These are phyloP conservation scores for Penicillium subrubescens DNA, from an alignment of 495 filamentous ascomycete genomes.

Conservation along the genomic window DNA sequence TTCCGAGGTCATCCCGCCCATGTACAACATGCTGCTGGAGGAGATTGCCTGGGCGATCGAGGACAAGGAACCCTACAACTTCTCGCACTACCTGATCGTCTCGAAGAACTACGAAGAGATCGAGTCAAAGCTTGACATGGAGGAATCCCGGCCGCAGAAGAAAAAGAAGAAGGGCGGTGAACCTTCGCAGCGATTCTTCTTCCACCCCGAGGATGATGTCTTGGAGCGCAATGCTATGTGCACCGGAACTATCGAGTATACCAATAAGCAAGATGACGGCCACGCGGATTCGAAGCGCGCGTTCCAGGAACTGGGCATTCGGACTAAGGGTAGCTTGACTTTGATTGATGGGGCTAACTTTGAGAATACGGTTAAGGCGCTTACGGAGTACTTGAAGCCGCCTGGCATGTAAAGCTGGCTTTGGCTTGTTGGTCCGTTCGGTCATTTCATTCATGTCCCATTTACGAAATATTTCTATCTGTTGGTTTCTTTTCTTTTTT, in stretches of 20 bases:
- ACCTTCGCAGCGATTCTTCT: constrained; percentile 67
- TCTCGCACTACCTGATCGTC: constrained; percentile 88
- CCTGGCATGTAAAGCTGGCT: background rate
- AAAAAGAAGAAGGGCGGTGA: constrained; percentile 69
- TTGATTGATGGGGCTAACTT: constrained; percentile 73
- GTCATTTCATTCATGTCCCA: constrained; percentile 28
- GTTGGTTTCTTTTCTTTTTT: constrained; percentile 15
- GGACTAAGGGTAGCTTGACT: constrained; percentile 77
- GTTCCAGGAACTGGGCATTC: constrained; percentile 91
- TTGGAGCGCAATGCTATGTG: constrained; percentile 71
- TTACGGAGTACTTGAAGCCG: constrained; percentile 62
- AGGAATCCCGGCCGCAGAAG: constrained; percentile 69
- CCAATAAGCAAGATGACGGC: constrained; percentile 73
- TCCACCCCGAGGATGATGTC: constrained; percentile 97
- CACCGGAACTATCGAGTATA: constrained; percentile 69
- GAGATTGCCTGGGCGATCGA: constrained; percentile 89
- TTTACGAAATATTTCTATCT: constrained; percentile 31
- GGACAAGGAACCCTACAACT: constrained; percentile 89
- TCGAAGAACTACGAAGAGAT: constrained; percentile 91
- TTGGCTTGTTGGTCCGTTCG: background rate
- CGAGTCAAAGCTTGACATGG: constrained; percentile 73
- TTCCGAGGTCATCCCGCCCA: constrained; percentile 83
- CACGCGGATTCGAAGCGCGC: constrained; percentile 87
- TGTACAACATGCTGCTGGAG: constrained; percentile 94
- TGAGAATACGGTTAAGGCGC: constrained; percentile 66